These are phyloP conservation scores for Colletotrichum endophyticum DNA, from an alignment of 2,329 filamentous ascomycete species.

Conservation along the genomic window DNA sequence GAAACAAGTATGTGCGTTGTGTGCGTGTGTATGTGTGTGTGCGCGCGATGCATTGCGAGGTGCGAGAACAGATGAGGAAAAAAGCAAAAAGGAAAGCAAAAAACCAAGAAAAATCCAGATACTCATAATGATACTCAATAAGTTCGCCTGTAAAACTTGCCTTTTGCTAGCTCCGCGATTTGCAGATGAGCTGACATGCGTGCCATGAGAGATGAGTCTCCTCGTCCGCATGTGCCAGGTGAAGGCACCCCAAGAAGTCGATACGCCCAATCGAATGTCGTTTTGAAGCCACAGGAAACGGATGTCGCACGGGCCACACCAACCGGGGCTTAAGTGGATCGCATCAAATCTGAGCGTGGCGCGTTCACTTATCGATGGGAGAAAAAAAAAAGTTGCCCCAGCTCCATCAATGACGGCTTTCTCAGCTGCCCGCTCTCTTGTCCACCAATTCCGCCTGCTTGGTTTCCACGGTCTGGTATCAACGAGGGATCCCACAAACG, in stretches of 20 bases:
- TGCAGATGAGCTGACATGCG: background rate
- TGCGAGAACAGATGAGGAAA: background rate
- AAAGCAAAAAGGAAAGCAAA: background rate
- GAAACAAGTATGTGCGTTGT: background rate
- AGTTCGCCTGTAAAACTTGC: background rate
- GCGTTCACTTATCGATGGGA: constrained; percentile 4
- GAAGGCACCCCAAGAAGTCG: background rate
- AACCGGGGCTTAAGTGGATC: background rate
- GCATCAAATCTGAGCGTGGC: constrained; percentile 5
- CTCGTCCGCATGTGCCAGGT: background rate
- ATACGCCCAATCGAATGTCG: background rate
- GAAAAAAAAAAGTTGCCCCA: constrained; percentile 17
- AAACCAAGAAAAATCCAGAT: background rate
- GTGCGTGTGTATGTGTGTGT: background rate
- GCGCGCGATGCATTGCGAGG: background rate
- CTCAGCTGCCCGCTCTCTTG: background rate
- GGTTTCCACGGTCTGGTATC: background rate
- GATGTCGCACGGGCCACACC: background rate
- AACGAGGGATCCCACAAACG: background rate
- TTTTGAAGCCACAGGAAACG: background rate
- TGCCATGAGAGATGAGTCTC: background rate
- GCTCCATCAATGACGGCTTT: constrained; percentile 5
- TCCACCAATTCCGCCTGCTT: background rate
- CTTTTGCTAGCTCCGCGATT: background rate
- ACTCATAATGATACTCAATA: background rate